Evolutionary conservation across 225 moss, liverwort and hornwort species (phyloP).

Genomic region (Antitrichia curtipendula): DNA sequence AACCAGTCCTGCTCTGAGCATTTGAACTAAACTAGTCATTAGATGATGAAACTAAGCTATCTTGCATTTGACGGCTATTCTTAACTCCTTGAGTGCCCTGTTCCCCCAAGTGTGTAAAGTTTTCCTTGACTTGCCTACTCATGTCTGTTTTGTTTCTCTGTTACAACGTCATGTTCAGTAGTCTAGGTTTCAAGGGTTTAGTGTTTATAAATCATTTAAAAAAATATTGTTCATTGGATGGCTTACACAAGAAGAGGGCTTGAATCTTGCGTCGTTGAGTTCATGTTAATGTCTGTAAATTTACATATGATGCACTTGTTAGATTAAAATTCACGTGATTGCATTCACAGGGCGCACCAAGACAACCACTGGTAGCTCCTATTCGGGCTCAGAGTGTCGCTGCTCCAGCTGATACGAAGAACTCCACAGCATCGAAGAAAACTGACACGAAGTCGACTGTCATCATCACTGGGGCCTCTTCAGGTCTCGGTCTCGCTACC

Average conservation of each 20-base stretch:
- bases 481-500: conserved; percentile 90
- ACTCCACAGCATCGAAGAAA: conserved; percentile 35
- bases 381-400: conserved; percentile 56
- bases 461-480: conserved; percentile 90
- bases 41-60: not conserved
- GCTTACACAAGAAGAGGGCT: not conserved
- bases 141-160: not conserved
- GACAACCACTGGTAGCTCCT: conserved; percentile 5
- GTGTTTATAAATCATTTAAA: not conserved
- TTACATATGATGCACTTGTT: not conserved
- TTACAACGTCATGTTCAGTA: not conserved
- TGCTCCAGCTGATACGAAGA: conserved; percentile 56
- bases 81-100: not conserved
- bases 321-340: not conserved
- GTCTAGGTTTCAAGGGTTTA: not conserved
- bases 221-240: not conserved
- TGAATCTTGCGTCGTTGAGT: not conserved
- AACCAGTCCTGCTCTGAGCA: not conserved
- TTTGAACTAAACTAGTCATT: not conserved
- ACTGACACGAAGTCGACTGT: conserved; percentile 75
- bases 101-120: not conserved
- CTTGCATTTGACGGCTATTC: not conserved
- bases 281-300: not conserved
- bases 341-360: conserved; percentile 7
- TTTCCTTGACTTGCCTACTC: not conserved